Evolutionary conservation across 306 rosid species (phyloP), one percentile per base, ranked within the genome.

Genomic region (Abrus precatorius): DNA sequence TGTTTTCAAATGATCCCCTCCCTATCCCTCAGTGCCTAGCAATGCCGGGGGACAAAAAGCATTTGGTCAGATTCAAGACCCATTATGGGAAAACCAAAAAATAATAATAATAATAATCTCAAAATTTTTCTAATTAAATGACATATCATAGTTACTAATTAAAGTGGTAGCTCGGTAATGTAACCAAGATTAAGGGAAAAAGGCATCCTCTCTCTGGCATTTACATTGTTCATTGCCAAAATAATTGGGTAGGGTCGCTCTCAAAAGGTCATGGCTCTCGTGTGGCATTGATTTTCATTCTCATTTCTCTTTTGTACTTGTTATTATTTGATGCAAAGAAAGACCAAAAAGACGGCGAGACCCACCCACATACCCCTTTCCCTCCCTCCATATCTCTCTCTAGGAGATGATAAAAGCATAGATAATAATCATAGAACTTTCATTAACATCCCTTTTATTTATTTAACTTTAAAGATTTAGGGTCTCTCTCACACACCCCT

Each of bases 201-300:
- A 74, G 57, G 6, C 61, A 78, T 49, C 38, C 59, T 78, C 82
- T 87, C 55, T 69, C 67, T 56, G 56, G 67, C 74, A 55, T 73
- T 62, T 73, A 60, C 82, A 49, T 48, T 68, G 72, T 75, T 75
- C 62, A 67, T 79, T 74, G 49, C 79, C 73, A 82, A 83, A 88
- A 86, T 79, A 86, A 86, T 88, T 85, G 81, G 72, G 88, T 86
- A 66, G 89, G 92, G 87, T 68, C 88, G 44, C 29, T 48, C 79
- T 72, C 60, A 76, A 85, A 81, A 82, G 80, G 74, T 80, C 32
- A 61, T 30, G 1, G 55, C 84, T 84, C 87, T 84, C 92, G 89
- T 90, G 88, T 86, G 97, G 85, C 90, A 84, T 85, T 88, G 84
- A 87, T 89, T 88, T 88, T 75, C 91, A 92, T 88, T 91, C 91